Evolutionary conservation across 768 basidiomycete genomes (phyloP).

Genomic region (Rhizopogon vinicolor): DNA sequence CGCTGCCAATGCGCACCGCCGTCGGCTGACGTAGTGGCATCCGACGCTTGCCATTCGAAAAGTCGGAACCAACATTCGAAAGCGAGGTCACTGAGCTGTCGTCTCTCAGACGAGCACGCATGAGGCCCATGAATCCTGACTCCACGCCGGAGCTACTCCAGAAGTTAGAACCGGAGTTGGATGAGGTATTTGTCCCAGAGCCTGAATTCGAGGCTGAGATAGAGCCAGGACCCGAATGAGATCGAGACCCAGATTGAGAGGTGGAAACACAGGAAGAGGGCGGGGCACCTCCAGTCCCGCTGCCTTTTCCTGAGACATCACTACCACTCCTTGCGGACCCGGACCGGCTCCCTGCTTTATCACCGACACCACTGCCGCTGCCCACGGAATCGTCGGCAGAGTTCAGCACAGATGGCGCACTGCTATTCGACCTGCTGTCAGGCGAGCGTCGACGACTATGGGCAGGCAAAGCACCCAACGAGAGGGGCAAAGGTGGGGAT

Average conservation of each 20-base stretch:
- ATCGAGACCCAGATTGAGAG: slow-evolving; percentile 6
- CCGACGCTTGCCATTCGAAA: slow-evolving; percentile 3
- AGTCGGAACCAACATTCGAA: slow-evolving; percentile 18
- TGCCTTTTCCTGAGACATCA: slow-evolving; percentile 6
- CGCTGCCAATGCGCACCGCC: slow-evolving; percentile 2
- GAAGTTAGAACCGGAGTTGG: slow-evolving; percentile 14
- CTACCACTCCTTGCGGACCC: slow-evolving; percentile 6
- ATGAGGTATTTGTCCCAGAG: slow-evolving; percentile 14
- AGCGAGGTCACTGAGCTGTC: slow-evolving; percentile 28
- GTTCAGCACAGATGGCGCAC: slow-evolving; percentile 16
- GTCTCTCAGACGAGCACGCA: slow-evolving; percentile 15
- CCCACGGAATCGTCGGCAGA: slow-evolving; percentile 20
- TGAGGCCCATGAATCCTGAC: slow-evolving; percentile 7
- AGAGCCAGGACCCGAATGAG: slow-evolving; percentile 17
- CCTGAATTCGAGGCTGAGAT: slow-evolving; percentile 17
- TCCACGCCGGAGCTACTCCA: slow-evolving; percentile 10
- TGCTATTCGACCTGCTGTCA: slow-evolving; percentile 18
- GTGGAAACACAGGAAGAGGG: slow-evolving; percentile 15
- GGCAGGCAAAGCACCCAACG: slow-evolving; percentile 5
- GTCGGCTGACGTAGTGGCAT: slow-evolving; percentile 7
- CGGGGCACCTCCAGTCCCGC: slow-evolving; percentile 5
- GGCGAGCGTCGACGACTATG: slow-evolving; percentile 19
- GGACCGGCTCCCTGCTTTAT: background rate
- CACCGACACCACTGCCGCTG: slow-evolving; percentile 7
- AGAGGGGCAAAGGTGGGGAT: slow-evolving; percentile 1